Percentiles rank a stretch among this genome's conserved stretches.
These are phyloP conservation scores for Lactifluus pinguis DNA, from an alignment of 768 basidiomycete species.

Conservation along the genomic window DNA sequence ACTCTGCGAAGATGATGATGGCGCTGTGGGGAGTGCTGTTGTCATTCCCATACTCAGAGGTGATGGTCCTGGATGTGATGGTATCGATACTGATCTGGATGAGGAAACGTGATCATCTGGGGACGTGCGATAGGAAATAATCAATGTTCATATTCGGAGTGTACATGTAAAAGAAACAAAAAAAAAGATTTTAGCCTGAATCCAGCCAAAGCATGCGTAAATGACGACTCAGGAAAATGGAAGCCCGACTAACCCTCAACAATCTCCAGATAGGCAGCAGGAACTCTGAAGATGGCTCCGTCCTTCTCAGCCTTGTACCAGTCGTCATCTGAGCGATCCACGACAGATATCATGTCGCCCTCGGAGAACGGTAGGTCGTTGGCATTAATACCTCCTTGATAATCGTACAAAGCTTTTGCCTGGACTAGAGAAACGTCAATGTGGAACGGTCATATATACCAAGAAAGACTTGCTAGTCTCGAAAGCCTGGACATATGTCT, in stretches of 20 bases:
- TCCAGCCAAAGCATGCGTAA: slow-evolving; percentile 40
- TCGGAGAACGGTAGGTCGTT: slow-evolving; percentile 86
- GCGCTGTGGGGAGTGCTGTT: background rate
- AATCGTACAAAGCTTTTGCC: slow-evolving; percentile 77
- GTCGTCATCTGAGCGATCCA: slow-evolving; percentile 75
- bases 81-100: background rate
- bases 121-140: slow-evolving; percentile 1
- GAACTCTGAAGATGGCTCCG: slow-evolving; percentile 83
- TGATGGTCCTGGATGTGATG: background rate
- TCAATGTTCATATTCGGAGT: slow-evolving; percentile 20
- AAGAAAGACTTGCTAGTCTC: slow-evolving; percentile 45
- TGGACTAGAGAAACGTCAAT: slow-evolving; percentile 33
- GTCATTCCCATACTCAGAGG: background rate
- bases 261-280: slow-evolving; percentile 83
- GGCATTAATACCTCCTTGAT: slow-evolving; percentile 45
- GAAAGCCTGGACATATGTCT: slow-evolving; percentile 73
- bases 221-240: slow-evolving; percentile 49
- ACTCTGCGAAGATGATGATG: background rate
- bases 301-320: slow-evolving; percentile 96
- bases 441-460: background rate
- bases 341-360: slow-evolving; percentile 67
- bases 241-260: slow-evolving; percentile 78
- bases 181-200: slow-evolving; percentile 76
- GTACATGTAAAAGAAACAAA: slow-evolving; percentile 36
- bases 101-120: background rate